phyloP scores from a whole-genome alignment of 202 grass and related monocot species.

The Alloteropsis angusta region DNA sequence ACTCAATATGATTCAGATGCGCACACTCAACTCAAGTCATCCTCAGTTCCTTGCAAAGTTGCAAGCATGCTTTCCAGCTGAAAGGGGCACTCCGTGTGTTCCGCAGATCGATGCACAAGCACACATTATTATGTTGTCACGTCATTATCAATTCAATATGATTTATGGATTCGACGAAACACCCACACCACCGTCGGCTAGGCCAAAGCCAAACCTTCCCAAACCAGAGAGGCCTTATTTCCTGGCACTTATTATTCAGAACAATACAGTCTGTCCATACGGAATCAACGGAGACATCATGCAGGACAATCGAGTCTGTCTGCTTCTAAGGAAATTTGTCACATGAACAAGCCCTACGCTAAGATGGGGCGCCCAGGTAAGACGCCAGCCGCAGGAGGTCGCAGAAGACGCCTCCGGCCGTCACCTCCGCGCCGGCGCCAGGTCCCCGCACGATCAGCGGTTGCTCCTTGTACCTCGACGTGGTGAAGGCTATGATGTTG shows the following conservation, averaged over 20 bases:
- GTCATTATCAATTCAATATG: not conserved
- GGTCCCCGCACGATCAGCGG: slow-evolving; percentile 81
- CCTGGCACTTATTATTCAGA: slow-evolving; percentile 15
- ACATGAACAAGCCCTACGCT: slow-evolving; percentile 26
- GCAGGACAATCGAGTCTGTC: not conserved
- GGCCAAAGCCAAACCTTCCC: not conserved
- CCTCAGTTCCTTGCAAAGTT: not conserved
- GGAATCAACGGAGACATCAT: not conserved
- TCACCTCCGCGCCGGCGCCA: slow-evolving; percentile 85
- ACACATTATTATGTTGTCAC: not conserved
- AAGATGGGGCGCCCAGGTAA: slow-evolving; percentile 83
- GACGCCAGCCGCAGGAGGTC: slow-evolving; percentile 83
- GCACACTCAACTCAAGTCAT: not conserved
- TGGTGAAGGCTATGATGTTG: slow-evolving; percentile 94
- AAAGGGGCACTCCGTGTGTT: too few species aligned
- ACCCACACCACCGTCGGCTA: not conserved
- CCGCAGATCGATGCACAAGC: not conserved
- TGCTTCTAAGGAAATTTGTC: not conserved
- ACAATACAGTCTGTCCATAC: not conserved
- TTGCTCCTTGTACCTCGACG: slow-evolving; percentile 79
- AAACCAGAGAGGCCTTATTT: slow-evolving; percentile 1
- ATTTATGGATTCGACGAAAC: not conserved
- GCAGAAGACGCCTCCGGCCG: slow-evolving; percentile 84
- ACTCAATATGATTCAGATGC: not conserved
- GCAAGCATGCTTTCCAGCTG: too few species aligned